Conservation (phyloP, 1,139 yeast genomes). For the Saccharomyces hybrid region DNA sequence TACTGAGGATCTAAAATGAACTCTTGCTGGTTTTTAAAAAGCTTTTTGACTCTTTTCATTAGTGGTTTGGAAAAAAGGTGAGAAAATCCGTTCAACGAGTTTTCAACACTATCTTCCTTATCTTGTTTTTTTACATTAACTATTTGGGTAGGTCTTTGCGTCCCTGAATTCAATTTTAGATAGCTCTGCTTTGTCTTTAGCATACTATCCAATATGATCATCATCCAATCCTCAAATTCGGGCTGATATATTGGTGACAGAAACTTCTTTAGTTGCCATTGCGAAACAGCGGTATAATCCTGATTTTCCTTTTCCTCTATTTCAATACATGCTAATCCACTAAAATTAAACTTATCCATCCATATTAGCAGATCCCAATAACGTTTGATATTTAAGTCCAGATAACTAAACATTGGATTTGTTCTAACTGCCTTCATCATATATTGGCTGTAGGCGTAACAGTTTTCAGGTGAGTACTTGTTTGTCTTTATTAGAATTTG, state of each 20-base stretch:
- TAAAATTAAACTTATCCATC: constrained; percentile 89
- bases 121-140: constrained; percentile 41
- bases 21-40: constrained; percentile 64
- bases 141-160: constrained; percentile 64
- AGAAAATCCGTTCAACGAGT: constrained; percentile 38
- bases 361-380: constrained; percentile 91
- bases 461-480: constrained; percentile 74
- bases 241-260: constrained; percentile 68
- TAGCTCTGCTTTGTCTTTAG: constrained; percentile 44
- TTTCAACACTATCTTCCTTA: constrained; percentile 33
- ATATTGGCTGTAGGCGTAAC: constrained; percentile 91
- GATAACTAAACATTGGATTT: constrained; percentile 72
- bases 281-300: constrained; percentile 50
- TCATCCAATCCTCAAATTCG: constrained; percentile 85
- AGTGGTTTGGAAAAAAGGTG: constrained; percentile 53
- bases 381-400: constrained; percentile 65
- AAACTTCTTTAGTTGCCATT: constrained; percentile 76
- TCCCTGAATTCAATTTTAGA: constrained; percentile 37
- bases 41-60: constrained; percentile 55
- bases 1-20: constrained; percentile 62
- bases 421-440: constrained; percentile 71
- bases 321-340: constrained; percentile 69
- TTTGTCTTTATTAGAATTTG: constrained; percentile 66
- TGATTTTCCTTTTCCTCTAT: constrained; percentile 54
- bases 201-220: constrained; percentile 66